A percentile compares a stretch with the other conserved stretches of the same genome.
phyloP scores from a whole-genome alignment of 306 rosid genomes.

The Dicorynia guianensis region DNA sequence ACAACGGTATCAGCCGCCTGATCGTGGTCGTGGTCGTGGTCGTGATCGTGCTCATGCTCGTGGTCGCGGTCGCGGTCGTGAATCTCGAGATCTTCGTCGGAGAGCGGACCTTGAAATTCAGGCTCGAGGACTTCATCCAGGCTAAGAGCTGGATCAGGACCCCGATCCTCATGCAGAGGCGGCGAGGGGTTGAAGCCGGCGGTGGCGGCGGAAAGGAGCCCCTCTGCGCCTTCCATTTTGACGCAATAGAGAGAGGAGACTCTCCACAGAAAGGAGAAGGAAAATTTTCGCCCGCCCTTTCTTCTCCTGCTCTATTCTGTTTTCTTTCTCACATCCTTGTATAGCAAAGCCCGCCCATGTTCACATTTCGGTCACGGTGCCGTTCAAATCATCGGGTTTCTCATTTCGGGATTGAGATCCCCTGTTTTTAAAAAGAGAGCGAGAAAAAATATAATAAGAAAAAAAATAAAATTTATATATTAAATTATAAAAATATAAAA shows the following conservation, averaged over 20 bases:
- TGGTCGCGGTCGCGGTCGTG: slow-evolving; percentile 37
- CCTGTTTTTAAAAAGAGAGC: too few species aligned
- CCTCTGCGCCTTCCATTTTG: slow-evolving; percentile 73
- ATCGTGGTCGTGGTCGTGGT: slow-evolving; percentile 51
- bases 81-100: slow-evolving; percentile 62
- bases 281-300: slow-evolving; percentile 53
- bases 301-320: slow-evolving; percentile 51
- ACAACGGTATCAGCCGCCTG: slow-evolving; percentile 49
- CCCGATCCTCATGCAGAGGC: slow-evolving; percentile 35
- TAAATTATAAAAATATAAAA: too few species aligned
- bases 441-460: too few species aligned
- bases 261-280: slow-evolving; percentile 19
- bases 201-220: slow-evolving; percentile 43
- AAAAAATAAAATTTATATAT: too few species aligned
- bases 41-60: slow-evolving; percentile 48
- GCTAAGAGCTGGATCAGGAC: slow-evolving; percentile 42
- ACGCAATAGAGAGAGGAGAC: slow-evolving; percentile 38
- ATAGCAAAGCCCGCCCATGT: neutral
- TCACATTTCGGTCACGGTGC: slow-evolving; percentile 21
- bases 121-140: slow-evolving; percentile 44
- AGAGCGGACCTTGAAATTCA: slow-evolving; percentile 54
- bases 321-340: slow-evolving; percentile 27
- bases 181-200: slow-evolving; percentile 42
- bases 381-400: neutral
- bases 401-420: too few species aligned